Base-by-base conservation (phyloP, 768 basidiomycete species). In the Rhizopogon sp. region DNA sequence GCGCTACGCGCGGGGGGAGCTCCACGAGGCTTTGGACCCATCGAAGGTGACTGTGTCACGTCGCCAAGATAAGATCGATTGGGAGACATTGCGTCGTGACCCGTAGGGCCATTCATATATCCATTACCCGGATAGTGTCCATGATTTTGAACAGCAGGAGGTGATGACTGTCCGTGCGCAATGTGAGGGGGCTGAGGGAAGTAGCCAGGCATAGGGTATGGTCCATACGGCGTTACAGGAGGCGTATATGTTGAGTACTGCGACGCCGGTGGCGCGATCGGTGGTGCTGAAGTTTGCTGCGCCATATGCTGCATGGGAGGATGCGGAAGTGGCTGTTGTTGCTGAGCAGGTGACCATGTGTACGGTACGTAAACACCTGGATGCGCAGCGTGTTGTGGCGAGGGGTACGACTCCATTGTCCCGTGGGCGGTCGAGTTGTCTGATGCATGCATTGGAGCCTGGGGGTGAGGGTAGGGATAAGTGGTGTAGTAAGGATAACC, bases 391-490 rank as follows among this genome's bases (percentile, higher is more conserved):
- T 65, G 66, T 56, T 66, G 68, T 29, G 68, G 66, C 42, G 66
- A 63, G 20, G 63, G 50, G 50, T 70, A 73, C 63, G 68, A 54
- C 20, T 76, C 76, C 35, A 40, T 55, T 50, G 57, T 66, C 51
- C 56, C 62, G 25, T 66, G 57, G 25, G 66, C 64, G 20, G 55
- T 64, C 17, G 59, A 56, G 33, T 66, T 59, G 58, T 78, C 71
- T 62, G 75, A 57, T 63, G 76, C 66, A 68, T 72, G 73, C 29
- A 67, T 55, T n/a, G 74, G 47, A 56, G 69, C 56, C 43, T 77
- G 76, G 45, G 77, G 75, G 52, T 76, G 73, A 14, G 78, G 73
- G 64, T 82, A 85, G 40, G 72, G 65, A 66, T 81, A 85, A 55
- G 76, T 73, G 40, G 74, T 52, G 54, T 79, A 77, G 59, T 78